phyloP scores from a whole-genome alignment of 1,284 basidiomycete species.

The Farysia itapuensis region DNA sequence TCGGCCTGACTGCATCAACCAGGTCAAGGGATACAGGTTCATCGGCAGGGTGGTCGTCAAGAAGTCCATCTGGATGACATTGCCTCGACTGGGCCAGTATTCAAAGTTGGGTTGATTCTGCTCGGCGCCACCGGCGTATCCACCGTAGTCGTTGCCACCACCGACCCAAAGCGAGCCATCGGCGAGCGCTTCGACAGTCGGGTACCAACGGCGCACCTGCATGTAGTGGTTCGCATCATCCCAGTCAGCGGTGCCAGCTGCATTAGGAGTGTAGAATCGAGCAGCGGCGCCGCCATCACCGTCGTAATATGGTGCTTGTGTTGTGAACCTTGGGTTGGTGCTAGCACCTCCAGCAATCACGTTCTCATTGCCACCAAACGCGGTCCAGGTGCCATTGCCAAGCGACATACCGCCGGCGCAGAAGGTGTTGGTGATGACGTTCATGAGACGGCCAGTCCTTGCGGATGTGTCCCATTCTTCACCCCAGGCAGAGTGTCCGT shows the following conservation, averaged over 20 bases:
- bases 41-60: slow-evolving; percentile 24
- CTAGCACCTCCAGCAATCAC: slow-evolving; percentile 45
- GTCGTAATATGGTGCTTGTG: slow-evolving; percentile 19
- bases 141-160: slow-evolving; percentile 27
- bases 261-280: slow-evolving; percentile 28
- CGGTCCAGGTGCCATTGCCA: slow-evolving; percentile 57
- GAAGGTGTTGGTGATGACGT: slow-evolving; percentile 59
- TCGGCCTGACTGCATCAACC: slow-evolving; percentile 41
- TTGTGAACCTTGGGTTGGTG: slow-evolving; percentile 18
- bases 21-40: slow-evolving; percentile 51
- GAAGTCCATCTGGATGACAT: slow-evolving; percentile 28
- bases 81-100: slow-evolving; percentile 27
- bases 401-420: slow-evolving; percentile 57
- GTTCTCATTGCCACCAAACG: slow-evolving; percentile 57
- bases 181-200: slow-evolving; percentile 30
- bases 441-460: slow-evolving; percentile 40
- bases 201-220: slow-evolving; percentile 29
- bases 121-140: slow-evolving; percentile 17
- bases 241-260: slow-evolving; percentile 9
- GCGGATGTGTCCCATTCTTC: slow-evolving; percentile 33
- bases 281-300: slow-evolving; percentile 29
- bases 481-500: slow-evolving; percentile 45
- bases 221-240: slow-evolving; percentile 24
- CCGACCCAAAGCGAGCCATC: slow-evolving; percentile 30
- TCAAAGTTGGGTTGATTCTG: slow-evolving; percentile 38